These are phyloP conservation scores for Vitellaria paradoxa DNA, from an alignment of 179 eudicot genomes.

Conservation along the genomic window DNA sequence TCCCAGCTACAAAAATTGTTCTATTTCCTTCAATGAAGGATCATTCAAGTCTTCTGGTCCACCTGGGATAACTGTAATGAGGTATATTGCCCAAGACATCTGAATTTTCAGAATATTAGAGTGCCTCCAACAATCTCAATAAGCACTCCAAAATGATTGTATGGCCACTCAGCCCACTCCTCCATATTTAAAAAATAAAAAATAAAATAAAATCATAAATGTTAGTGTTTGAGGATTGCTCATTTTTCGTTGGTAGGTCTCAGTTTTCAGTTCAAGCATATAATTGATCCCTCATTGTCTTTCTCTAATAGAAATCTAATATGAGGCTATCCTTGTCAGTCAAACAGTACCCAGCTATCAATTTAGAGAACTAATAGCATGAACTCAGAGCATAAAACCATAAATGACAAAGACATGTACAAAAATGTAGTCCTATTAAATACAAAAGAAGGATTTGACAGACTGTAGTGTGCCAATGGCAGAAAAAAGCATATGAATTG, in stretches of 20 bases:
- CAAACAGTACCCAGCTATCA: not conserved
- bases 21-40: not conserved
- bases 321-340: not conserved
- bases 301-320: not conserved
- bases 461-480: not conserved
- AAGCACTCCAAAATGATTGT: not conserved
- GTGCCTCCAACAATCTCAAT: not conserved
- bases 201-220: not conserved
- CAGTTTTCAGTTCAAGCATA: not conserved
- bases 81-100: not conserved
- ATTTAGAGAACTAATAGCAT: not conserved
- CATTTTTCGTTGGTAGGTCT: not conserved
- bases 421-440: not conserved
- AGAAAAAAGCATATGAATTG: not conserved
- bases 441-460: not conserved
- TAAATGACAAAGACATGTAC: not conserved
- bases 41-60: not conserved
- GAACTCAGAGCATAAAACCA: not conserved
- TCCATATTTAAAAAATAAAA: too few relatives aligned
- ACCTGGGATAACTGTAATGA: not conserved
- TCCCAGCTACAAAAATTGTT: not conserved
- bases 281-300: not conserved
- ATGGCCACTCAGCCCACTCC: too few relatives aligned
- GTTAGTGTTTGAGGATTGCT: not conserved
- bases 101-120: not conserved